Percentiles rank a stretch among this genome's conserved stretches.
These are phyloP conservation scores for Jackrogersella multiformis DNA, from an alignment of 495 filamentous ascomycete species.

Conservation along the genomic window DNA sequence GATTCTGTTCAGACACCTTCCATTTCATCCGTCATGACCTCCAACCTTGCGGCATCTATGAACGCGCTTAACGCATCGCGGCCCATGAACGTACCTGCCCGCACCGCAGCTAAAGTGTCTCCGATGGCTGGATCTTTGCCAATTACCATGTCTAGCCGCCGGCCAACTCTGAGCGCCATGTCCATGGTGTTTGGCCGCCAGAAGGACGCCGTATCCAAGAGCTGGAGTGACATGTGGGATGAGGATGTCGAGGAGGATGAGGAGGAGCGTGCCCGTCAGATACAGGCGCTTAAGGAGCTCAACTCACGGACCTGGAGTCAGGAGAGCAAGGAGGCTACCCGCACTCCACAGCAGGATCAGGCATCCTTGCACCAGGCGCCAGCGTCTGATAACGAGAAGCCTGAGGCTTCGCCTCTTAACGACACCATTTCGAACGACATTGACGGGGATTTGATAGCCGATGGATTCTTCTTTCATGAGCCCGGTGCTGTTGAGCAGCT, in stretches of 20 bases:
- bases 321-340: constrained; percentile 66
- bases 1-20: constrained; percentile 74
- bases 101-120: constrained; percentile 44
- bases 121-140: constrained; percentile 80
- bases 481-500: constrained; percentile 53
- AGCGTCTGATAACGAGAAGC: constrained; percentile 56
- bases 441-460: constrained; percentile 66
- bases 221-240: constrained; percentile 97
- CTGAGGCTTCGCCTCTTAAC: constrained; percentile 50
- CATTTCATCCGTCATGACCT: constrained; percentile 80
- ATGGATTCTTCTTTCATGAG: constrained; percentile 76
- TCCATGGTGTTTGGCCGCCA: constrained; percentile 81
- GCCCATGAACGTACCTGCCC: constrained; percentile 51
- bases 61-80: constrained; percentile 62
- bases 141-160: constrained; percentile 69
- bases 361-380: constrained; percentile 50
- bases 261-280: constrained; percentile 66
- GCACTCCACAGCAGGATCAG: constrained; percentile 60
- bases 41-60: constrained; percentile 74
- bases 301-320: constrained; percentile 85
- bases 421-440: constrained; percentile 56
- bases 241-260: constrained; percentile 79
- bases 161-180: constrained; percentile 64
- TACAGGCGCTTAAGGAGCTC: constrained; percentile 72
- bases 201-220: constrained; percentile 83